A percentile compares a stretch with the other conserved stretches of the same genome.
Evolutionary conservation across 1,284 basidiomycete genomes (phyloP).

Genomic region (Inonotus obliquus): DNA sequence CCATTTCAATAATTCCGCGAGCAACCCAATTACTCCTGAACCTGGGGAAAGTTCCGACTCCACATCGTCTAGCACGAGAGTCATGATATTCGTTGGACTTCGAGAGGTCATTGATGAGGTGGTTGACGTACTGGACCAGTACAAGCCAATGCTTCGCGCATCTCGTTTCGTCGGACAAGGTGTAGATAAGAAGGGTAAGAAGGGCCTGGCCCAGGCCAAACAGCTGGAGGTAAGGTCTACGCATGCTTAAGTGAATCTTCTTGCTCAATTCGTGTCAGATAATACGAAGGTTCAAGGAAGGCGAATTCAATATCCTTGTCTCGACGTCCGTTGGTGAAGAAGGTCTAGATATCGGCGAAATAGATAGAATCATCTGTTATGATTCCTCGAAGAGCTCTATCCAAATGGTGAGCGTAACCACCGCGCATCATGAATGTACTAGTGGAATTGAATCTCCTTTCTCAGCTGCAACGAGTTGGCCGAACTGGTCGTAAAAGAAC

Average conservation of each 20-base stretch:
- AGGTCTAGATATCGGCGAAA: conserved; percentile 98
- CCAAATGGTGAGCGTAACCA: conserved; percentile 69
- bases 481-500: conserved; percentile 92
- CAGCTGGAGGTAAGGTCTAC: conserved; percentile 69
- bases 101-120: conserved; percentile 90
- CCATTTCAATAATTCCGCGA: conserved; percentile 67
- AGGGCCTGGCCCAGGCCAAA: conserved; percentile 87
- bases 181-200: conserved; percentile 78
- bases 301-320: conserved; percentile 89
- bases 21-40: conserved; percentile 42
- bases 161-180: conserved; percentile 91
- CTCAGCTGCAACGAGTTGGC: conserved; percentile 90
- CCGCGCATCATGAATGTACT: neutral
- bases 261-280: conserved; percentile 40
- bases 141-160: conserved; percentile 72
- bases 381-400: conserved; percentile 96
- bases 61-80: conserved; percentile 50
- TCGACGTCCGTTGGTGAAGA: conserved; percentile 98
- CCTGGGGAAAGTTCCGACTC: conserved; percentile 27
- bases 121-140: conserved; percentile 69
- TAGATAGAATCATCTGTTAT: conserved; percentile 97
- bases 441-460: conserved; percentile 5
- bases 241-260: neutral
- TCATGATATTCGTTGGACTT: conserved; percentile 96
- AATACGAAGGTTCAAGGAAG: conserved; percentile 83